These are phyloP conservation scores for Trichoderma harzianum DNA, from an alignment of 2,329 filamentous ascomycete species.

Conservation along the genomic window DNA sequence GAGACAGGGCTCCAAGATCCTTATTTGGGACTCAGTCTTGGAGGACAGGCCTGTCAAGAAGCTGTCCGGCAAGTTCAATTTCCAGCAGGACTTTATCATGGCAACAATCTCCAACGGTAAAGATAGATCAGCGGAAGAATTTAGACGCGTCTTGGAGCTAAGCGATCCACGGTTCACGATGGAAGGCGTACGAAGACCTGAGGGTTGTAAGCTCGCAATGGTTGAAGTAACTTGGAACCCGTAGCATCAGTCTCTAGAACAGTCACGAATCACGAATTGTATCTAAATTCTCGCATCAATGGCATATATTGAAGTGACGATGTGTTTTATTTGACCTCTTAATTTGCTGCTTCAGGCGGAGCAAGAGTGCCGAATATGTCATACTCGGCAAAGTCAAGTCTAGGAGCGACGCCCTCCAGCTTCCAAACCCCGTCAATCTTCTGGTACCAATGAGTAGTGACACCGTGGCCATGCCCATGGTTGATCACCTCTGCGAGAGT, in stretches of 20 bases:
- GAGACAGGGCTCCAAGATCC: background rate
- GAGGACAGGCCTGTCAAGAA: background rate
- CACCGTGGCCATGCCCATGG: slow-evolving; percentile 59
- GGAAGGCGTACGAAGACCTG: background rate
- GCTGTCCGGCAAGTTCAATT: background rate
- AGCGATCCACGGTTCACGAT: background rate
- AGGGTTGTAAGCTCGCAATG: background rate
- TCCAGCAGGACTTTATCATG: background rate
- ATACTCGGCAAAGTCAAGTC: slow-evolving; percentile 56
- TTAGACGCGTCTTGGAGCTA: background rate
- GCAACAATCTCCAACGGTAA: background rate
- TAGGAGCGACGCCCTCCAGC: slow-evolving; percentile 54
- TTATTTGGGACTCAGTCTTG: background rate
- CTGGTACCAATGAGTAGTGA: slow-evolving; percentile 55
- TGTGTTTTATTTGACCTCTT: background rate
- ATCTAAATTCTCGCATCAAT: background rate
- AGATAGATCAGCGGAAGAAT: background rate
- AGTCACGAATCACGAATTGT: background rate
- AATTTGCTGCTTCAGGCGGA: background rate
- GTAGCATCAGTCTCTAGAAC: background rate
- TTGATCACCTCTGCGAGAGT: slow-evolving; percentile 45
- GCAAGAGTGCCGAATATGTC: slow-evolving; percentile 32
- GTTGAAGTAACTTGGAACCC: background rate
- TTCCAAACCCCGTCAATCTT: slow-evolving; percentile 61
- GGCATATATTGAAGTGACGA: background rate